These are phyloP conservation scores for Mortierella sp. DNA, from an alignment of 371 early-diverging fungal species.

Conservation along the genomic window DNA sequence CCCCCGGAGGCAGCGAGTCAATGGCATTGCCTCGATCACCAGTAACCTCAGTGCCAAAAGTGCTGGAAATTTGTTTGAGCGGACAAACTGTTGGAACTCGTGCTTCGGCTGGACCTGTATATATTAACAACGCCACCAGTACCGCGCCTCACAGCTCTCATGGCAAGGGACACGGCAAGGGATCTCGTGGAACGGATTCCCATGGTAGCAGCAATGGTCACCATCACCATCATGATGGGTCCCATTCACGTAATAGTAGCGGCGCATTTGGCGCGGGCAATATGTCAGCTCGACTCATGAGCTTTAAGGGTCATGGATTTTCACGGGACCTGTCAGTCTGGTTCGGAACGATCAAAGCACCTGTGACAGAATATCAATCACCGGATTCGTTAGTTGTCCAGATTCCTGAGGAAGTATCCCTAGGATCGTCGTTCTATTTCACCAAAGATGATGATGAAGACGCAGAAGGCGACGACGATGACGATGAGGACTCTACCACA, in stretches of 20 bases:
- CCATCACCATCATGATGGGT: conserved; percentile 14
- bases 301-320: conserved; percentile 74
- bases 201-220: conserved; percentile 8
- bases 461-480: conserved; percentile 27
- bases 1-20: conserved; percentile 60
- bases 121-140: conserved; percentile 45
- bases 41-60: conserved; percentile 37
- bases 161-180: conserved; percentile 26
- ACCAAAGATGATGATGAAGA: conserved; percentile 50
- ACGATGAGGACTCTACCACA: conserved; percentile 18
- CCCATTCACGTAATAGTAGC: conserved; percentile 11
- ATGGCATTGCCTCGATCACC: conserved; percentile 52
- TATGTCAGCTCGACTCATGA: conserved; percentile 36
- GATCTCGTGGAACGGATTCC: conserved; percentile 28
- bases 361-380: conserved; percentile 65
- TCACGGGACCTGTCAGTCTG: conserved; percentile 75
- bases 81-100: conserved; percentile 40
- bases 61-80: conserved; percentile 27
- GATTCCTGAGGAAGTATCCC: conserved; percentile 59
- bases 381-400: conserved; percentile 62
- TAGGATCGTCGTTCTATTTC: conserved; percentile 45
- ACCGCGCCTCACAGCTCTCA: conserved; percentile 21
- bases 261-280: conserved; percentile 7
- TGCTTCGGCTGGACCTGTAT: conserved; percentile 33
- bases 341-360: conserved; percentile 75